A percentile compares a stretch with the other conserved stretches of the same genome.
These are phyloP conservation scores for Tieghemiomyces parasiticus DNA, from an alignment of 192 early-diverging fungal species.

Conservation along the genomic window DNA sequence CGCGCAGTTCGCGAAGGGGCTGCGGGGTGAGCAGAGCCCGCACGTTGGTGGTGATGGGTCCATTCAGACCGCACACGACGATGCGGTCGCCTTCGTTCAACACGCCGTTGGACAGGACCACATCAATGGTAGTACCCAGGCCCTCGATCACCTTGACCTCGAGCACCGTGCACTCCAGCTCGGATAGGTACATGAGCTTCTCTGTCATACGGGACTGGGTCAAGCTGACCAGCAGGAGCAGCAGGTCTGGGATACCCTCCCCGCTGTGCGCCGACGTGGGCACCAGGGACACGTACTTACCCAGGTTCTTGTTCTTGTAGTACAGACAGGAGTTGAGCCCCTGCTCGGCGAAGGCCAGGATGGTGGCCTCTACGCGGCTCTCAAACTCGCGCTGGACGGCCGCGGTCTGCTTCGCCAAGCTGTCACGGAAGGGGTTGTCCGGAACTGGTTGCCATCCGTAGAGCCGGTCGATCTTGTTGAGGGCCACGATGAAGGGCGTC, in stretches of 20 bases:
- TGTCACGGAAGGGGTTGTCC: slow-evolving; percentile 65
- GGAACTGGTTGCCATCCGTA: slow-evolving; percentile 82
- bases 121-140: slow-evolving; percentile 94
- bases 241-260: slow-evolving; percentile 96
- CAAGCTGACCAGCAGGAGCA: slow-evolving; percentile 77
- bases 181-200: slow-evolving; percentile 88
- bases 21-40: slow-evolving; percentile 97
- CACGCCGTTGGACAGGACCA: slow-evolving; percentile 87
- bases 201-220: slow-evolving; percentile 93
- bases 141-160: slow-evolving; percentile 99
- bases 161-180: slow-evolving; percentile 92
- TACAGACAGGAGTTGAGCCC: slow-evolving; percentile 85
- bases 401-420: slow-evolving; percentile 55
- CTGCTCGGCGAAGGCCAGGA: slow-evolving; percentile 87
- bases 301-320: slow-evolving; percentile 92
- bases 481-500: slow-evolving; percentile 94
- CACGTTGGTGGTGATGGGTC: slow-evolving; percentile 85
- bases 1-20: slow-evolving; percentile 89
- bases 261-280: slow-evolving; percentile 97
- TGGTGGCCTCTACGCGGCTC: slow-evolving; percentile 56
- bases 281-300: slow-evolving; percentile 88
- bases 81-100: slow-evolving; percentile 93
- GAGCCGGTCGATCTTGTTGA: slow-evolving; percentile 98
- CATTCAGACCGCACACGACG: slow-evolving; percentile 86
- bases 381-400: slow-evolving; percentile 75